A percentile compares a stretch with the other conserved stretches of the same genome.
Evolutionary conservation across 2,329 filamentous ascomycete species (phyloP).

Genomic region (Exserohilum rostratum): DNA sequence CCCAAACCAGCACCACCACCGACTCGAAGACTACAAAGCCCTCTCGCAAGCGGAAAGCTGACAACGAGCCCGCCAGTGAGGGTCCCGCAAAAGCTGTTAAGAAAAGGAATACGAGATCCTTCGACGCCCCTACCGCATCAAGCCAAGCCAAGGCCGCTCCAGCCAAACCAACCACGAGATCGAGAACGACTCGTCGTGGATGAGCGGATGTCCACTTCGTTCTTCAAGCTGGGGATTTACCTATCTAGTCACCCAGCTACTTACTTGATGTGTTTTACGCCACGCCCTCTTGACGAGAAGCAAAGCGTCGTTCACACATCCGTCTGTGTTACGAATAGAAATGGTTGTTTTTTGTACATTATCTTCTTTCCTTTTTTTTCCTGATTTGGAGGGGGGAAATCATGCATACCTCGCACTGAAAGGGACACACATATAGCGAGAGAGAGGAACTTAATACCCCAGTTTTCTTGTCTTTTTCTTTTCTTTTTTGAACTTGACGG

Average conservation of each 20-base stretch:
- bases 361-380: not conserved
- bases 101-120: constrained; percentile 41
- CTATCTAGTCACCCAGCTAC: too few relatives aligned
- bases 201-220: not conserved
- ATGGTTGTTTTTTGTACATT: not conserved
- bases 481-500: not conserved
- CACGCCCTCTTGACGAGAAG: too few relatives aligned
- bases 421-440: too few relatives aligned
- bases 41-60: constrained; percentile 45
- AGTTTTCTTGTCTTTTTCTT: too few relatives aligned
- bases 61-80: constrained; percentile 20
- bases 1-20: constrained; percentile 7
- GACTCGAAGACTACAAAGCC: constrained; percentile 12
- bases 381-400: not conserved
- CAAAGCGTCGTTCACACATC: too few relatives aligned
- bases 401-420: too few relatives aligned
- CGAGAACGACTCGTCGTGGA: not conserved
- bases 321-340: too few relatives aligned
- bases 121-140: constrained; percentile 46
- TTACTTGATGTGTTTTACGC: too few relatives aligned
- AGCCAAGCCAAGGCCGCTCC: constrained; percentile 38
- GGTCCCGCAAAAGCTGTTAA: constrained; percentile 25
- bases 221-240: too few relatives aligned
- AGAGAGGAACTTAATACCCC: too few relatives aligned
- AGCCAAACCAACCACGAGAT: constrained; percentile 20